phyloP scores from a whole-genome alignment of 768 basidiomycete genomes.

The Rhizopogon vulgaris region DNA sequence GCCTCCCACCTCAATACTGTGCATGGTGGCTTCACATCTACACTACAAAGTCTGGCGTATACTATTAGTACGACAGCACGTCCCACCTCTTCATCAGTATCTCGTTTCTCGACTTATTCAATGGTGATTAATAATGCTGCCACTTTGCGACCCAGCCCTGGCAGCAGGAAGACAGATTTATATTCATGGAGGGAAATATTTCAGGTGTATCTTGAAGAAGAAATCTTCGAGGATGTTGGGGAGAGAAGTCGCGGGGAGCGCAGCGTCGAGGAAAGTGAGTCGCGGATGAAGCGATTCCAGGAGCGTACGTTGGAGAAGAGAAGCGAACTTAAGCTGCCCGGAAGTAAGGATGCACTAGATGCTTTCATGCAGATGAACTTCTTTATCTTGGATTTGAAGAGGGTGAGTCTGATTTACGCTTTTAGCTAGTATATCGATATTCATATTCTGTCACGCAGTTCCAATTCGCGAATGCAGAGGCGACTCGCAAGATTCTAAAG shows the following conservation, averaged over 20 bases:
- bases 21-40: slow-evolving; percentile 41
- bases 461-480: slow-evolving; percentile 80
- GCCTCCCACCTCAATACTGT: slow-evolving; percentile 45
- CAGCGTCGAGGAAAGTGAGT: slow-evolving; percentile 63
- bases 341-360: slow-evolving; percentile 55
- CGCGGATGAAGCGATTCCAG: slow-evolving; percentile 56
- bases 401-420: slow-evolving; percentile 35
- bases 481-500: slow-evolving; percentile 89
- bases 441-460: slow-evolving; percentile 39
- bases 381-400: slow-evolving; percentile 76
- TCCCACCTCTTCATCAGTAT: slow-evolving; percentile 26
- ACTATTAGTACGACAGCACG: slow-evolving; percentile 26
- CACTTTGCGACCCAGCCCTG: slow-evolving; percentile 34
- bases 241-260: slow-evolving; percentile 67
- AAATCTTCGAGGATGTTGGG: slow-evolving; percentile 72
- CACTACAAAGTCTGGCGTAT: slow-evolving; percentile 42
- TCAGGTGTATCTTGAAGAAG: slow-evolving; percentile 75
- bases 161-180: slow-evolving; percentile 47
- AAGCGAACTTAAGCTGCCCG: slow-evolving; percentile 48
- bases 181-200: slow-evolving; percentile 91
- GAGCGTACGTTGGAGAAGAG: slow-evolving; percentile 46
- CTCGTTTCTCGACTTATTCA: slow-evolving; percentile 29
- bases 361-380: slow-evolving; percentile 72
- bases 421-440: neutral
- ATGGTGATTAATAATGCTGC: slow-evolving; percentile 9